phyloP scores from a whole-genome alignment of 352 stramenopile species.

The Phytophthora agathidicida region DNA sequence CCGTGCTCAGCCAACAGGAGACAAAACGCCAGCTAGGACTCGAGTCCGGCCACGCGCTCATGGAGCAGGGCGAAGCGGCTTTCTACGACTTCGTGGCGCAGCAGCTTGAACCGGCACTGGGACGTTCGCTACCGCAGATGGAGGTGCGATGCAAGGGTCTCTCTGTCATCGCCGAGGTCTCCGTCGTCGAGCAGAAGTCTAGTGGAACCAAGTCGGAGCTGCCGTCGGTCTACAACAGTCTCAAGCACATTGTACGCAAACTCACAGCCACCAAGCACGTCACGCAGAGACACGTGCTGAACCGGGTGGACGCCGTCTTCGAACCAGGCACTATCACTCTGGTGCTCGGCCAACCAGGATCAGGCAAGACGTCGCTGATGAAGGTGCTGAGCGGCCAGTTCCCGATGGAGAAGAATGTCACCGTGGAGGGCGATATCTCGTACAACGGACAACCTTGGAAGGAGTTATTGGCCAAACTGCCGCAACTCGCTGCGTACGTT shows the following conservation, averaged over 20 bases:
- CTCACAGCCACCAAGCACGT: conserved; percentile 6
- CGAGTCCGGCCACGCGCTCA: conserved; percentile 22
- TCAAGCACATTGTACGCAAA: conserved; percentile 23
- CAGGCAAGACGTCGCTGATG: conserved; percentile 48
- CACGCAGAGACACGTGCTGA: conserved; percentile 31
- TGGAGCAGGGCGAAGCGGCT: conserved; percentile 18
- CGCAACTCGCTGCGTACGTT: conserved; percentile 30
- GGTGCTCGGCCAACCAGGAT: conserved; percentile 39
- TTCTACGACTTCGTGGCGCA: conserved; percentile 32
- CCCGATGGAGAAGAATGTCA: conserved; percentile 31
- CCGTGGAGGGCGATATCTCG: conserved; percentile 30
- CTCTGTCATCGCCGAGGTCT: conserved; percentile 31
- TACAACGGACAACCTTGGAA: conserved; percentile 34
- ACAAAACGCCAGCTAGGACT: background rate
- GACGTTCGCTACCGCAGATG: conserved; percentile 33
- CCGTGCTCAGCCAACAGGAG: no score
- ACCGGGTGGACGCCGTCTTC: conserved; percentile 38
- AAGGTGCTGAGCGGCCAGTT: conserved; percentile 43
- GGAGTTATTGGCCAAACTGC: conserved; percentile 14
- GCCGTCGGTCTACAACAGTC: conserved; percentile 35
- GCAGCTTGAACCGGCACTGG: conserved; percentile 25
- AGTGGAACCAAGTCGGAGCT: conserved; percentile 18
- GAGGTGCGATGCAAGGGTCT: conserved; percentile 45
- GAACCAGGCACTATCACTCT: conserved; percentile 44
- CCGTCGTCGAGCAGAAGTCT: conserved; percentile 16